phyloP scores from a whole-genome alignment of 495 filamentous ascomycete genomes.

The Gamarada debralockiae region DNA sequence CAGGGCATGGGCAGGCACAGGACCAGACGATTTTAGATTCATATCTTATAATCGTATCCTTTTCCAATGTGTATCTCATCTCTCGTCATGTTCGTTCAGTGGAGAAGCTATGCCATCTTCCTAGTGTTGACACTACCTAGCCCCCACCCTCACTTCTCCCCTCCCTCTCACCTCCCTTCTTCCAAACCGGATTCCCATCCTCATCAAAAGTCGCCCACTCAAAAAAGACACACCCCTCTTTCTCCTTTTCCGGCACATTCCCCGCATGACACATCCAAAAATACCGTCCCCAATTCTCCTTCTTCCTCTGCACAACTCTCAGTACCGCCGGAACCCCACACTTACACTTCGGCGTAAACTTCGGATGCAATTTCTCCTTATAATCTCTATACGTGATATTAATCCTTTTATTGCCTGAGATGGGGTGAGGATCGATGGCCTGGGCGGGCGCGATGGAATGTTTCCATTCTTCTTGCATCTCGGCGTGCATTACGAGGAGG shows the following conservation, averaged over 20 bases:
- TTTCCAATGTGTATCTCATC: too few species aligned
- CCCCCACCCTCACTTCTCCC: neutral
- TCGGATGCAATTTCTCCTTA: slow-evolving; percentile 68
- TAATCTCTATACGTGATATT: slow-evolving; percentile 95
- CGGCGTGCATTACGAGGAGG: slow-evolving; percentile 89
- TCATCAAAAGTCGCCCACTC: slow-evolving; percentile 89
- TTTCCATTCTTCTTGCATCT: slow-evolving; percentile 82
- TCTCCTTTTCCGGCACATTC: slow-evolving; percentile 69
- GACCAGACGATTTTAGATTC: too few species aligned
- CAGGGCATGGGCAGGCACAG: too few species aligned
- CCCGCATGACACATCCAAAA: slow-evolving; percentile 93
- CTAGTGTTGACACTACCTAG: too few species aligned
- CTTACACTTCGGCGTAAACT: slow-evolving; percentile 55
- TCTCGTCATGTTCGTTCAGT: too few species aligned
- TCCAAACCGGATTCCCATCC: slow-evolving; percentile 75
- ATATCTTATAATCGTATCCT: too few species aligned
- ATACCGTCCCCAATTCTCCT: slow-evolving; percentile 71
- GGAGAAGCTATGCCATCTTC: too few species aligned
- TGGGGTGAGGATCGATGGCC: slow-evolving; percentile 74
- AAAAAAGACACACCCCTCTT: slow-evolving; percentile 76
- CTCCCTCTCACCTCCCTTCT: slow-evolving; percentile 2
- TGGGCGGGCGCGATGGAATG: slow-evolving; percentile 71
- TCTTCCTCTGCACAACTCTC: slow-evolving; percentile 72
- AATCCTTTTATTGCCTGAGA: slow-evolving; percentile 74
- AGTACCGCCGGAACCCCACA: slow-evolving; percentile 72